Evolutionary conservation across 441 rosid species (phyloP), one percentile per base, ranked within the genome.

Genomic region (Gossypium aridum): DNA sequence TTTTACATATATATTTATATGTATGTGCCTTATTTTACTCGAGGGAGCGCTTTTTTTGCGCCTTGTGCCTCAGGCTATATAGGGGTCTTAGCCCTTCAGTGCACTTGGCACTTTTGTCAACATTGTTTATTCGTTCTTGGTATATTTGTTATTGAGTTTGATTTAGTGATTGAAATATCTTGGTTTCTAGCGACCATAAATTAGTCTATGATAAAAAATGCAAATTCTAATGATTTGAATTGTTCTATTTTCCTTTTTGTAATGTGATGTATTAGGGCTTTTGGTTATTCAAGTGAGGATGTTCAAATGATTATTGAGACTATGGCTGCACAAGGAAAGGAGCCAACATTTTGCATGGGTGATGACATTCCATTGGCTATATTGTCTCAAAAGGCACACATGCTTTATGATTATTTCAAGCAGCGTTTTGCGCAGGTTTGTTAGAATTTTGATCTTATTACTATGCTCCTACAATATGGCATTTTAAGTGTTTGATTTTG

Each of bases 351-450:
- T 88, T 94, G 98, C 81, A 92, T 92, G 98, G 98, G 97, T 9
- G 97, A 92, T 84, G 97, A 92, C 83, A 89, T 85, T 84, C 98
- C 97, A 2, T 73, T 94, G 77, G 97, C 97, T 65, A 85, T 87
- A 66, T 74, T 96, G 84, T 96, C 98, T 74, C 99, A 88, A 76
- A 93, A 76, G 84, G 85, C 96, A 10, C 99, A 96, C 67, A 84
- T 93, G 97, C 96, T 96, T 76, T 96, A 87, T 55, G 99, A 96
- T 86, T 96, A 96, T 80, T 96, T 96, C 76, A 96, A 96, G 88
- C 99, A 96, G 86, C 90, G 99, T 74, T 96, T 96, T 92, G 99
- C 99, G 7, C 99, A 96, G 99, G 99, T 92, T 76, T 78, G 79
- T 64, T 79, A 16, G 68, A 51, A 63, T 25, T 72, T 60, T 55